Base-by-base conservation (phyloP, 164 flowering plant genomes). In the Malania oleifera region DNA sequence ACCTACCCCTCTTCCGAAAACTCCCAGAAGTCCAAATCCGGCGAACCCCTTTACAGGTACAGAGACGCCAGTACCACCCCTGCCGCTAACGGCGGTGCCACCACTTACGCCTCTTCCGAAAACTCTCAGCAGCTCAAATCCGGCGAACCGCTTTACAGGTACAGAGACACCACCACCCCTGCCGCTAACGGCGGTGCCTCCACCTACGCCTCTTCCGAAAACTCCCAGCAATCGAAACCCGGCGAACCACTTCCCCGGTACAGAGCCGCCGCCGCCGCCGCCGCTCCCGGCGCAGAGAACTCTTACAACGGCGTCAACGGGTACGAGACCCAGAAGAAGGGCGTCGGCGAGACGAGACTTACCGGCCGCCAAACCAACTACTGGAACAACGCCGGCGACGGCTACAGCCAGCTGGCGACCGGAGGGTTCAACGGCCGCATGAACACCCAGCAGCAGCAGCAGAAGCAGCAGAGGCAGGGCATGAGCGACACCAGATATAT, bases 401-500 rank as follows among this genome's bases (percentile, higher is more conserved):
- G n/a, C n/a, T n/a, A n/a, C n/a, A n/a, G n/a, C n/a, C n/a, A n/a
- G n/a, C n/a, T n/a, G n/a, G n/a, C n/a, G n/a, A 31, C n/a, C n/a
- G n/a, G n/a, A n/a, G n/a, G n/a, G n/a, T n/a, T n/a, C n/a, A n/a
- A n/a, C 35, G 9, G 6, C 9, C 6, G 4, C 9, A 9, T 31
- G 35, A 31, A 31, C 35, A 31, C 6, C 9, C 4, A 4, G n/a
- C n/a, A n/a, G n/a, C n/a, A n/a, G n/a, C n/a, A 43, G 5, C 46
- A 43, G 20, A 4, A 1, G 22, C 5, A 18, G 46, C 46, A 18
- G 46, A 4, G 22, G 51, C 67, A 79, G 20, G 83, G 83, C 28
- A 79, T 76, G 80, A 79, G 83, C 43, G 83, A 79, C 64, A 79
- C 83, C 2, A 70, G 83, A 41, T 70, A 27, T 40, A 8, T 85